Percentiles rank a stretch among this genome's conserved stretches.
phyloP scores from a whole-genome alignment of 306 rosid genomes.

The Corylus heterophylla region DNA sequence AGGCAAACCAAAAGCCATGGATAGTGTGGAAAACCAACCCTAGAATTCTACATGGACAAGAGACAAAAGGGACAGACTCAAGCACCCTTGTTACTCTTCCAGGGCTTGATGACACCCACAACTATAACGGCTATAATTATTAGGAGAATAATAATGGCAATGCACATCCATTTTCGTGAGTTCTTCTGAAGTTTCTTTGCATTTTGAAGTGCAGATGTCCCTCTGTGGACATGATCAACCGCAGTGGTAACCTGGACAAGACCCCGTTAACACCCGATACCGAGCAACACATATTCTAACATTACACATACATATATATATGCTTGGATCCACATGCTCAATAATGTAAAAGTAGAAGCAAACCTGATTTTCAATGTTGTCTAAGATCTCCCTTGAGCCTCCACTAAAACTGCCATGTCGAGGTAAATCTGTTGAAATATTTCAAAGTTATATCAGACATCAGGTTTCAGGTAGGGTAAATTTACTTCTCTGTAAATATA shows the following conservation, averaged over 20 bases:
- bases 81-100: conserved; percentile 76
- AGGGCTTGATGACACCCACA: conserved; percentile 70
- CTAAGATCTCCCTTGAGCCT: conserved; percentile 93
- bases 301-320: conserved; percentile 19
- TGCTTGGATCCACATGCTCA: conserved; percentile 18
- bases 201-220: conserved; percentile 72
- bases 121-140: conserved; percentile 69
- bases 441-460: conserved; percentile 15
- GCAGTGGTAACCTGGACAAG: conserved; percentile 70
- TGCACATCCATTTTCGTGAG: conserved; percentile 86
- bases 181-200: conserved; percentile 90
- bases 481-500: conserved; percentile 26
- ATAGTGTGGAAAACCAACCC: conserved; percentile 30
- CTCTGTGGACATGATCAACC: conserved; percentile 76
- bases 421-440: conserved; percentile 69
- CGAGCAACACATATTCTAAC: conserved; percentile 27
- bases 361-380: conserved; percentile 97
- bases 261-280: conserved; percentile 43
- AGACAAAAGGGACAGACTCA: conserved; percentile 36
- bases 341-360: conserved; percentile 27
- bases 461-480: conserved; percentile 2
- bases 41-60: conserved; percentile 41
- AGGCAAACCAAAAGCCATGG: not conserved
- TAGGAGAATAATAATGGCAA: conserved; percentile 75
- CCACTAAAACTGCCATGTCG: conserved; percentile 91